Base-by-base conservation (phyloP, 2,329 filamentous ascomycete genomes). In the Colletotrichum sp. region DNA sequence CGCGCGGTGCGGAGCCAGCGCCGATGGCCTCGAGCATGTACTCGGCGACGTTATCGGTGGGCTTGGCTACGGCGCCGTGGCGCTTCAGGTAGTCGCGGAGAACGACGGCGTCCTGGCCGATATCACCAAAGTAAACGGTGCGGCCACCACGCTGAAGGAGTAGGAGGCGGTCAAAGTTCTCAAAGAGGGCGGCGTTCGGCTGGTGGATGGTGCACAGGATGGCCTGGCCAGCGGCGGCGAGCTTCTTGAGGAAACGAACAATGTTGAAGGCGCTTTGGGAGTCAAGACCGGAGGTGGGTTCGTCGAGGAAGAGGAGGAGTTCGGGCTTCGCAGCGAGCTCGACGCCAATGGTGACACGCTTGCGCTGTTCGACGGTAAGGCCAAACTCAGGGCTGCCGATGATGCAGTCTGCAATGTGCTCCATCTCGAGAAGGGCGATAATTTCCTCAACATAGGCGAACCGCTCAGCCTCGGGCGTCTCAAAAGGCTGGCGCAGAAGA, bases 141-240 rank as follows among this genome's bases (percentile, higher is more conserved):
- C 93, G 90, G 6, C 95, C 95, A 76, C 95, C 95, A 55, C 91
- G 90, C 84, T 96, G 92, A 3, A 98, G 89, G 4, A 98, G 89
- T 7, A 98, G 87, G 3, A 98, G 89, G 15, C 95, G 91, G 82
- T 98, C 95, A 79, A 98, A 98, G 84, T 96, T 94, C 83, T 97
- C 95, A 79, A 98, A 98, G 0, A 98, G 89, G 0, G 95, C 93
- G 19, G 95, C 94, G 79, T 96, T 96, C 2, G 96, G 95, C 83
- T 98, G 96, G 83, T 98, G 96, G 78, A 98, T 98, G 0, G 96
- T 98, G 86, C 95, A 98, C 5, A 98, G 90, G 79, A 98, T 95
- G 12, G 95, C 95, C 82, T 98, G 96, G 3, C 95, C 96, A 4
- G 94, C 94, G n/a, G 90, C 88, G 66, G 94, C 92, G 8, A 95